Evolutionary conservation across 257 asterid genomes (phyloP).

Genomic region (Salvia rosmarinus): DNA sequence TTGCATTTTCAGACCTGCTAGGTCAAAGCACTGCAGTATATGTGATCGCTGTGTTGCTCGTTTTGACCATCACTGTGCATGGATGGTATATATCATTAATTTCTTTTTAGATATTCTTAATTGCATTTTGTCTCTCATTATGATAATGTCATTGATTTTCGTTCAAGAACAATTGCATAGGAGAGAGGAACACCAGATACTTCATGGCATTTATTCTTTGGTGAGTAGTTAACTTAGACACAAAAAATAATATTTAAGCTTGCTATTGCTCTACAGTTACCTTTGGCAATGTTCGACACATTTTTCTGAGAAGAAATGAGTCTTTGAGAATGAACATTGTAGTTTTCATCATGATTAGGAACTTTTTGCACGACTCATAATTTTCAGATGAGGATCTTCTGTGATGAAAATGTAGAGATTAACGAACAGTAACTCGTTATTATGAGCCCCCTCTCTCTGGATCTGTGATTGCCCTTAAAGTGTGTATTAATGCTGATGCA

Average conservation of each 20-base stretch:
- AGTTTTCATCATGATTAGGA: background rate
- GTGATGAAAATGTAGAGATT: conserved; percentile 18
- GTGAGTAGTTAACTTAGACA: conserved; percentile 56
- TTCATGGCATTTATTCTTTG: conserved; percentile 94
- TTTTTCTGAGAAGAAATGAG: conserved; percentile 3
- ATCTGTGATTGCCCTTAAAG: conserved; percentile 28
- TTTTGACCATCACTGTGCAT: conserved; percentile 98
- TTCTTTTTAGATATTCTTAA: conserved; percentile 31
- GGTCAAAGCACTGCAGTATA: conserved; percentile 96
- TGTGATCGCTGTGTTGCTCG: conserved; percentile 96
- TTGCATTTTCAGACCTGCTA: conserved; percentile 74
- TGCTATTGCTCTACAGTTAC: conserved; percentile 8
- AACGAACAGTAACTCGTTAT: conserved; percentile 15
- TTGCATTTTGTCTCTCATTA: conserved; percentile 21
- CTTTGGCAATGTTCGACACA: conserved; percentile 15
- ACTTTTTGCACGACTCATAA: background rate
- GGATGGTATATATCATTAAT: conserved; percentile 86
- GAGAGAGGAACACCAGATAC: conserved; percentile 93
- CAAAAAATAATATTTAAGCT: conserved; percentile 16
- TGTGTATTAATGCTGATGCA: conserved; percentile 45
- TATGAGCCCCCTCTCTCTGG: conserved; percentile 2
- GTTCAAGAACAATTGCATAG: conserved; percentile 94
- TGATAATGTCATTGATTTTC: conserved; percentile 29
- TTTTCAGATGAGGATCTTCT: conserved; percentile 17
- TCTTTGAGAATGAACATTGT: background rate